A percentile compares a stretch with the other conserved stretches of the same genome.
phyloP scores from a whole-genome alignment of 2,329 filamentous ascomycete species.

The Fusarium torulosum region DNA sequence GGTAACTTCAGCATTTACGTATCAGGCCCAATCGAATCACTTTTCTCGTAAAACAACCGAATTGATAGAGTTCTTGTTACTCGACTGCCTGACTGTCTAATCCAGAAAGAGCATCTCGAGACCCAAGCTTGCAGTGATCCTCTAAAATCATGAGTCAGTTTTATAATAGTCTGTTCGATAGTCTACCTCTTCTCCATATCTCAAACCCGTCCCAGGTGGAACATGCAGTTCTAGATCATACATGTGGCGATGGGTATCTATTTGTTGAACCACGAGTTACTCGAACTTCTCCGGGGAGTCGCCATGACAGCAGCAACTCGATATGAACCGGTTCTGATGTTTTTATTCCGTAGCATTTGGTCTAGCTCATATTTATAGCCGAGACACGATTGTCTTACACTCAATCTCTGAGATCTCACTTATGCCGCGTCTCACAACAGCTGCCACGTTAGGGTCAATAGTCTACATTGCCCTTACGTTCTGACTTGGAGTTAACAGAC shows the following conservation, averaged over 20 bases:
- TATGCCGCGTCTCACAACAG: slow-evolving; percentile 11
- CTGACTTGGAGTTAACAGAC: neutral
- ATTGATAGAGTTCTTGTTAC: neutral
- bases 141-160: neutral
- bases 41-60: neutral
- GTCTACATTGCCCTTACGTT: neutral
- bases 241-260: neutral
- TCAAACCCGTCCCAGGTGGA: neutral
- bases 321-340: neutral
- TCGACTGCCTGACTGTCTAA: too few species aligned
- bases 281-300: slow-evolving; percentile 12
- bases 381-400: slow-evolving; percentile 12
- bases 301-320: slow-evolving; percentile 8
- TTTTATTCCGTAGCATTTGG: slow-evolving; percentile 1
- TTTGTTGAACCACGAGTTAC: slow-evolving; percentile 5
- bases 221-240: slow-evolving; percentile 10
- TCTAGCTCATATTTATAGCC: neutral
- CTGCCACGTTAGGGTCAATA: neutral
- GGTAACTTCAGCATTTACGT: neutral
- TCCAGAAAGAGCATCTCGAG: neutral
- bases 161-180: slow-evolving; percentile 5
- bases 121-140: neutral
- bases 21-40: neutral
- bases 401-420: neutral
- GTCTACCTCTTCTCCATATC: neutral